Base-by-base conservation (phyloP, 75 land plant species). In the Gnetum montanum region DNA sequence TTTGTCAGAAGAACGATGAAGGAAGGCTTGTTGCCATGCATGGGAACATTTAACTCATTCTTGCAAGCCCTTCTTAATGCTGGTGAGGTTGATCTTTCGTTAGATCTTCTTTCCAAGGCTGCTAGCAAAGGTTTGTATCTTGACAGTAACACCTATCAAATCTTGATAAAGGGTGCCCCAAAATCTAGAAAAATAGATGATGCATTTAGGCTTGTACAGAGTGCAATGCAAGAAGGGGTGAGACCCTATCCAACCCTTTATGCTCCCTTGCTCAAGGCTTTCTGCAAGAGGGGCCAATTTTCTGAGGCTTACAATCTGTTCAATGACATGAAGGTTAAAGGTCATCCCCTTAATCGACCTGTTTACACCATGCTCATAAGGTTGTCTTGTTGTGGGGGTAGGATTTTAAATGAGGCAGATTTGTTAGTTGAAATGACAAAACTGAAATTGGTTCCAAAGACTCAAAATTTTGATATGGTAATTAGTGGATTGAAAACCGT, bases 381-480 rank as follows among this genome's bases (percentile, higher is more conserved):
- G 54, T 71, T 83, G 82, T 75, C 78, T 62, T 73, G 55, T 8
- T 50, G 86, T 8, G 86, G 83, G 19, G 86, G 82, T 29, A 64
- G 67, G 46, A 64, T 52, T 58, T 58, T 74, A 34, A 79, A 79
- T 49, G 86, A 75, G 13, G 82, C 79, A 7, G 69, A 71, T 27
- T 83, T 73, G 60, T 56, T 83, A 67, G 70, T 74, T 43, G 86
- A 83, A 58, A 83, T 83, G 86, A 72, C 68, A 13, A 76, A 83
- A 60, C 16, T 71, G 55, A 63, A 67, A 40, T 57, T 78, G 56
- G 12, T 43, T 51, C 86, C 86, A 12, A 70, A 66, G 48, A 38
- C 69, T 2, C 66, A 67, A 62, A 70, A 63, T 64, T 78, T 83
- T 68, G 82, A 78, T 57, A 59, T 72, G 82, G 86, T 83, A 22